A percentile compares a stretch with the other conserved stretches of the same genome.
Conservation (phyloP, 768 basidiomycete species). For the Serendipita indica region DNA sequence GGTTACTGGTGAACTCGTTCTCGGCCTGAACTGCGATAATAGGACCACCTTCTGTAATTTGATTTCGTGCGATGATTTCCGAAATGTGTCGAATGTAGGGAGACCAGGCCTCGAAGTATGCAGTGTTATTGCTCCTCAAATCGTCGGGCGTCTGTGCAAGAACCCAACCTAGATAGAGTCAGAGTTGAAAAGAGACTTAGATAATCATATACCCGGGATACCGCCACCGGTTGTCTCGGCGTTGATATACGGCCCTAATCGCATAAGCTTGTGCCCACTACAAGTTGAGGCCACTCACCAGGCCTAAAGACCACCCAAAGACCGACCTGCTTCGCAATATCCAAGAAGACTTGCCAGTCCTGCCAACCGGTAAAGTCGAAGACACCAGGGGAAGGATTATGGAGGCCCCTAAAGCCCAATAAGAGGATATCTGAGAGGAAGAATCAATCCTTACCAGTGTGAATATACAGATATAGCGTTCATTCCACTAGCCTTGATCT, state of each 20-base stretch:
- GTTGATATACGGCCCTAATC: constrained; percentile 43
- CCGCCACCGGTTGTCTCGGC: constrained; percentile 45
- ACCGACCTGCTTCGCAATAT: constrained; percentile 57
- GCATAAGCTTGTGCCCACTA: neutral
- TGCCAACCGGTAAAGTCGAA: constrained; percentile 61
- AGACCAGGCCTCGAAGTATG: constrained; percentile 56
- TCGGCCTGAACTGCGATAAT: constrained; percentile 46
- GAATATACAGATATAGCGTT: constrained; percentile 67
- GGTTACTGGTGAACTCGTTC: constrained; percentile 47
- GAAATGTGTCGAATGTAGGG: constrained; percentile 57
- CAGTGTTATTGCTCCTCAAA: constrained; percentile 59
- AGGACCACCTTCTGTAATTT: constrained; percentile 58
- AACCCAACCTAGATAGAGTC: constrained; percentile 31
- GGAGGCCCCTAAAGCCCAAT: constrained; percentile 36
- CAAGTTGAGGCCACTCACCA: constrained; percentile 28
- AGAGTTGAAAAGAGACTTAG: neutral
- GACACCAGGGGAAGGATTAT: constrained; percentile 58
- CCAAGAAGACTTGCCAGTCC: constrained; percentile 52
- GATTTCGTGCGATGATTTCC: constrained; percentile 41
- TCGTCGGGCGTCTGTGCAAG: constrained; percentile 50
- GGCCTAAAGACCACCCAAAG: constrained; percentile 70
- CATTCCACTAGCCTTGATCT: constrained; percentile 64
- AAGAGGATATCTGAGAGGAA: neutral
- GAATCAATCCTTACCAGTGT: constrained; percentile 32
- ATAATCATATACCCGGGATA: constrained; percentile 31